phyloP scores from a whole-genome alignment of 2,329 filamentous ascomycete species.

The Colletotrichum cereale region DNA sequence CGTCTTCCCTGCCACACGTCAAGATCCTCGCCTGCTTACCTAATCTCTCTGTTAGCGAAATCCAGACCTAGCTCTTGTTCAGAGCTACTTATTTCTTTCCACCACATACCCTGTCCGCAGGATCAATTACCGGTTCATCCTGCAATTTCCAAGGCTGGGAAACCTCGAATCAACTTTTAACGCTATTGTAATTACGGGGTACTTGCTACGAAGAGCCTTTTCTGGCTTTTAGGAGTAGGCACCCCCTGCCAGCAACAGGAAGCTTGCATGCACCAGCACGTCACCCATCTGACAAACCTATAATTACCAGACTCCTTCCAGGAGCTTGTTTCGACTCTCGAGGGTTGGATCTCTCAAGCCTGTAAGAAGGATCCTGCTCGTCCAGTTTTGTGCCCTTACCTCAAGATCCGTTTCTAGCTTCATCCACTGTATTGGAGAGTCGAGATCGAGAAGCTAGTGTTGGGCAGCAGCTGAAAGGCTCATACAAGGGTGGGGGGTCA shows the following conservation, averaged over 20 bases:
- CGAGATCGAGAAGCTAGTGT: not conserved
- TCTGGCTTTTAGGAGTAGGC: not conserved
- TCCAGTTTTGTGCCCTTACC: not conserved
- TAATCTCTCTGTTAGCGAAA: not conserved
- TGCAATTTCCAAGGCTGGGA: not conserved
- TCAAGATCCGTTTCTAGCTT: not conserved
- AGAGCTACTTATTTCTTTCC: not conserved
- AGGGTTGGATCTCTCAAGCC: not conserved
- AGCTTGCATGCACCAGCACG: not conserved
- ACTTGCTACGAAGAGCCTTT: not conserved
- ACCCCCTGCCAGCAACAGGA: not conserved
- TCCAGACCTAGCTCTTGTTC: not conserved
- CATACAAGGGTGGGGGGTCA: too few relatives aligned
- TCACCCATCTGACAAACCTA: not conserved
- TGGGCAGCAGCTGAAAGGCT: too few relatives aligned
- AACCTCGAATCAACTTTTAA: not conserved
- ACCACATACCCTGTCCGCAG: not conserved
- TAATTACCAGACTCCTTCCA: not conserved
- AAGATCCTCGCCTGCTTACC: not conserved
- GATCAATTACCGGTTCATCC: not conserved
- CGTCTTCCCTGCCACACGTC: not conserved
- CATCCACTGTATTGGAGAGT: not conserved
- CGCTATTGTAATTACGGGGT: not conserved
- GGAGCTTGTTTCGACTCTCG: not conserved
- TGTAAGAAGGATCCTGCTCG: not conserved